Percentiles rank a stretch among this genome's conserved stretches.
Conservation (phyloP, 1,139 yeast species). For the Yamadazyma triangularis region DNA sequence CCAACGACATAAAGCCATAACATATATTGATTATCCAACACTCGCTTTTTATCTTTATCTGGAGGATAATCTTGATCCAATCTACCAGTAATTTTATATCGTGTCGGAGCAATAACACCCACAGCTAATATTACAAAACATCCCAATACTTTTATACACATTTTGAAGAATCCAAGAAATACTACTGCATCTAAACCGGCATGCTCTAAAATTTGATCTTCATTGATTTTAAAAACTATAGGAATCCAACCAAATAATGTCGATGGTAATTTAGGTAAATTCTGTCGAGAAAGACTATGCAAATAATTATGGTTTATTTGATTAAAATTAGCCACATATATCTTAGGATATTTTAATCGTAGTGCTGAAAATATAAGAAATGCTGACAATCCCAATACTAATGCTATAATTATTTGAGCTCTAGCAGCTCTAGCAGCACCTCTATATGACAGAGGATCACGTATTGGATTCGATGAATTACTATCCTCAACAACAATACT, state of each 20-base stretch:
- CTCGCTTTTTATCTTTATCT: constrained; percentile 28
- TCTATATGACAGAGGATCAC: constrained; percentile 15
- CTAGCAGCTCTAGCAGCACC: constrained; percentile 37
- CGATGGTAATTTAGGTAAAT: constrained; percentile 31
- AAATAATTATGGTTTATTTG: constrained; percentile 37
- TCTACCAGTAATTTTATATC: constrained; percentile 67
- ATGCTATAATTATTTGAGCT: constrained; percentile 59
- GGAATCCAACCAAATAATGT: constrained; percentile 79
- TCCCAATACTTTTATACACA: constrained; percentile 62
- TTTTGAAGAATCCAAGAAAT: constrained; percentile 67
- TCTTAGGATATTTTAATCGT: constrained; percentile 62
- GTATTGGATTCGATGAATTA: constrained; percentile 9
- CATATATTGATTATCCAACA: constrained; percentile 16
- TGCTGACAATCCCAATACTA: constrained; percentile 59
- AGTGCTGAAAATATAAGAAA: constrained; percentile 60
- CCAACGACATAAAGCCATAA: constrained; percentile 40
- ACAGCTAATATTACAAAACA: constrained; percentile 60
- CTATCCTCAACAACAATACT: not conserved
- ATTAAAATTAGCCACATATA: constrained; percentile 59
- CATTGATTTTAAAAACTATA: constrained; percentile 58
- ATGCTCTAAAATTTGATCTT: constrained; percentile 73
- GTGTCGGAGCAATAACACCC: constrained; percentile 64
- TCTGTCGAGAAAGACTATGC: constrained; percentile 40
- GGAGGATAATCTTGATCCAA: constrained; percentile 51
- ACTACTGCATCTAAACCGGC: constrained; percentile 96